These are phyloP conservation scores for Ophiocytium majus DNA, from an alignment of 352 stramenopile genomes.

Conservation along the genomic window DNA sequence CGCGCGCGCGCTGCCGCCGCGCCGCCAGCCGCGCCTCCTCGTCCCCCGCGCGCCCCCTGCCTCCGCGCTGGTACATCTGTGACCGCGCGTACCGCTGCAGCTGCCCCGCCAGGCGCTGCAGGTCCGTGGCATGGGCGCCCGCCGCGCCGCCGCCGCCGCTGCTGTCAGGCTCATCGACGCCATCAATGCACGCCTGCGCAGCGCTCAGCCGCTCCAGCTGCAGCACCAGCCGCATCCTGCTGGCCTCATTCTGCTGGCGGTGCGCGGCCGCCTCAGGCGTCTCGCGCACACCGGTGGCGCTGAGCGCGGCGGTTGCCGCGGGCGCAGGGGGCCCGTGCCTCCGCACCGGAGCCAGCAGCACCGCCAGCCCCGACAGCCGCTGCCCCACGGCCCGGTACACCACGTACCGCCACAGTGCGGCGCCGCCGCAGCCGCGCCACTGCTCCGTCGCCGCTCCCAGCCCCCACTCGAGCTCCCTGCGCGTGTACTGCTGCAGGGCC, in stretches of 20 bases:
- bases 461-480: slow-evolving; percentile 17
- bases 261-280: not conserved
- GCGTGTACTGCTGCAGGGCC: slow-evolving; percentile 25
- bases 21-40: not conserved
- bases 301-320: too few species aligned
- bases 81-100: not conserved
- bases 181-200: not conserved
- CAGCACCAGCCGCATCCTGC: not conserved
- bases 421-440: not conserved
- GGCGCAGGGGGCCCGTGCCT: too few species aligned
- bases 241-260: not conserved
- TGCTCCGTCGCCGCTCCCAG: not conserved
- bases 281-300: too few species aligned
- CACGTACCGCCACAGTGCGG: slow-evolving; percentile 3
- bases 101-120: not conserved
- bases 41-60: too few species aligned
- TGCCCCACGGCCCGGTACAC: not conserved
- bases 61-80: not conserved
- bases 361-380: not conserved
- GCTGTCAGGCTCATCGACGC: not conserved
- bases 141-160: too few species aligned
- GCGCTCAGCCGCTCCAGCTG: not conserved
- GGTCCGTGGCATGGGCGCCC: not conserved
- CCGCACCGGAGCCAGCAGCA: not conserved
- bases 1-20: not conserved